Evolutionary conservation across 2,329 filamentous ascomycete species (phyloP), one percentile per base, ranked within the genome.

Genomic region (Penicillium sclerotiorum): DNA sequence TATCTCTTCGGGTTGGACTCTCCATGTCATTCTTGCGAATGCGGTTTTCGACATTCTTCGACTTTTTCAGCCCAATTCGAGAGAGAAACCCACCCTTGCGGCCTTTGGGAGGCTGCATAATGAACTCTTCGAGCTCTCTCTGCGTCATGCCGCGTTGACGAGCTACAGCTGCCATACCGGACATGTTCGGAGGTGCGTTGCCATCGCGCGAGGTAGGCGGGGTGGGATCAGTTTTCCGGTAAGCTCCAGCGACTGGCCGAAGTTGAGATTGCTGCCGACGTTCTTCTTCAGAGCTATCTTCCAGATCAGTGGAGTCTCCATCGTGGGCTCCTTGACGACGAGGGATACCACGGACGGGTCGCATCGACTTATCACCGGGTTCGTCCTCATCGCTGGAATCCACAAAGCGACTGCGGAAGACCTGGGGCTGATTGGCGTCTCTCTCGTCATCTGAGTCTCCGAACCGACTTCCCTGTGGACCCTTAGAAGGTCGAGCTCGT

Each of bases 311-410:
- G 1, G 84, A 84, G 50, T 86, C 84, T 30, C 82, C 80, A 44
- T 85, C 80, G 44, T 84, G 76, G 42, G 77, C 77, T 47, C 84
- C 79, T 46, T 78, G 71, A n/a, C 69, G 82, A 41, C 75, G 79
- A 12, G 77, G 85, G 50, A 83, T 88, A 36, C 81, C 82, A 50
- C 80, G 77, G 2, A 86, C 84, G 39, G 80, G 83, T 18, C 74
- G 73, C 23, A 77, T 71, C 57, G 60, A 70, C 37, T 61, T 72
- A 15, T 42, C 45, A 13, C 38, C 49, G 22, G 67, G 71, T 12
- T 77, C 76, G 15, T 88, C 86, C 47, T 90, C 87, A 63, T 90
- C 87, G 61, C 87, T 90, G 1, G 87, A 90, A 60, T 90, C 86
- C 1, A 76, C 83, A 59, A 90, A 88, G 1, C 87, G 84, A 61